Evolutionary conservation across 257 asterid genomes (phyloP).

Genomic region (Solanum neorickii): DNA sequence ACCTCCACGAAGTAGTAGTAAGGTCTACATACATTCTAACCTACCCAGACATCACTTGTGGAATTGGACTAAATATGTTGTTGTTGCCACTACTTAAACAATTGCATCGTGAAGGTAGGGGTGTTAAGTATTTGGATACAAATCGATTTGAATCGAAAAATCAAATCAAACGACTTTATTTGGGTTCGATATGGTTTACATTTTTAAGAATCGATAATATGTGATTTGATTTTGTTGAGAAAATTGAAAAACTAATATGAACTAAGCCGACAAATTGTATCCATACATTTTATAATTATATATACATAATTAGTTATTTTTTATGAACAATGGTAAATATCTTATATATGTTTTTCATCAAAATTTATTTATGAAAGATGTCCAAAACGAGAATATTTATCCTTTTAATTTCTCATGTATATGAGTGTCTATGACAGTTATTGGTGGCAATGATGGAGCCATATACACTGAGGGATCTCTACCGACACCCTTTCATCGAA

Average conservation of each 20-base stretch:
- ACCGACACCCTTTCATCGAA: too few species aligned
- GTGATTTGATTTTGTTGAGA: background rate
- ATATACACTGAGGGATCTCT: too few species aligned
- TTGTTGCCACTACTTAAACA: background rate
- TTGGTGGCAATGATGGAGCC: too few species aligned
- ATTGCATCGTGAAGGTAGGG: background rate
- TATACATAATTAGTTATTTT: too few species aligned
- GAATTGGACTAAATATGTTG: background rate
- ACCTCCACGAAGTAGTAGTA: background rate
- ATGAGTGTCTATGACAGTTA: background rate
- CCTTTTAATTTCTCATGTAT: too few species aligned
- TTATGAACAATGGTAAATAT: background rate
- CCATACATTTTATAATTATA: too few species aligned
- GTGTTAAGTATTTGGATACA: background rate
- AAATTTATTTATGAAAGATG: too few species aligned
- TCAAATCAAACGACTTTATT: background rate
- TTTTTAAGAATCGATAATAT: too few species aligned
- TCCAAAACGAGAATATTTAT: background rate
- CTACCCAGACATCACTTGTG: too few species aligned
- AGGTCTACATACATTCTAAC: background rate
- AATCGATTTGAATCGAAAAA: too few species aligned
- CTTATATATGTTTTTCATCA: background rate
- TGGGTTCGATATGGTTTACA: background rate
- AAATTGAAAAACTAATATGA: background rate
- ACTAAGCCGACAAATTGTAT: background rate